Evolutionary conservation across 2,329 filamentous ascomycete genomes (phyloP), one percentile per base, ranked within the genome.

Genomic region (Trichoderma atroviride): DNA sequence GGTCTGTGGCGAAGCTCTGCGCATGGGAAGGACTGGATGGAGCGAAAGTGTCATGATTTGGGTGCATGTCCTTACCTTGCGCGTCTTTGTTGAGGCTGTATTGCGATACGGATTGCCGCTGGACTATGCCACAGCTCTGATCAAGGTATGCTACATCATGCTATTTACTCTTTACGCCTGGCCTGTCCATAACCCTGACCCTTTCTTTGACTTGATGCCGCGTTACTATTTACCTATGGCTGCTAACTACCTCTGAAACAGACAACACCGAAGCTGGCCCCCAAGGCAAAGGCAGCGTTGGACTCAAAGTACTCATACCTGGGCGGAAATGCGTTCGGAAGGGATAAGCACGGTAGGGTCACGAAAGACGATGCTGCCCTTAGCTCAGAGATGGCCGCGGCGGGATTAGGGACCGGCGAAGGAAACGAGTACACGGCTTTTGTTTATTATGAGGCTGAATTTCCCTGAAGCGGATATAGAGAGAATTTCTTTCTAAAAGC

Each of bases 61-160:
- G 93, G 87, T 97, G 61, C 96, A 99, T 78, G 92, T 97, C 33
- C 85, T 98, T 76, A 92, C 94, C 7, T 82, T 99, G 75, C 86
- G 96, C 66, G 94, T 98, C 24, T 99, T 98, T 80, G 96, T 99
- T 24, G 96, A 99, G 85, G 97, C 94, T 5, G 96, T 99, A n/a
- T 84, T 99, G 77, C 89, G 96, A 73, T 99, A 99, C 77, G 96
- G 96, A 33, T 81, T 99, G 75, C 96, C 96, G 59, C 82, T 97
- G 72, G 92, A 96, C 74, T 99, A 95, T 80, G 90, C 97, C 60
- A 92, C 91, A 74, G 93, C 90, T 19, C 82, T 97, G 73, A 84
- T 98, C 71, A 91, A 93, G 90, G 94, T 97, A 86, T 74, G 88
- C 77, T 40, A 35, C 27, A n/a, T n/a, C 31, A 16, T 29, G 16